These are phyloP conservation scores for Exserohilum rostratum DNA, from an alignment of 2,329 filamentous ascomycete species.

Conservation along the genomic window DNA sequence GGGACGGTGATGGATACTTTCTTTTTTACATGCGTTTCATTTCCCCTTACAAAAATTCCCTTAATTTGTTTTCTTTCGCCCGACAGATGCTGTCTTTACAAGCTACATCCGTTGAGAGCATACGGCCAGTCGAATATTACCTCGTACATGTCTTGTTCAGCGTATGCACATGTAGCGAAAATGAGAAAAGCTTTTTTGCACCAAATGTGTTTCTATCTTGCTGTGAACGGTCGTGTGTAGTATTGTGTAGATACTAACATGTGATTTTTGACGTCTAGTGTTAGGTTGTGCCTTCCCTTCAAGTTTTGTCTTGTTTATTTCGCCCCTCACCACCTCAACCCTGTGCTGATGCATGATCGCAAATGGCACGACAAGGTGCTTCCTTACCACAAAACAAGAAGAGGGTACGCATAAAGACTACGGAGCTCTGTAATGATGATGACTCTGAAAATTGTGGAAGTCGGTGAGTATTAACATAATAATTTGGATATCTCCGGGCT, in stretches of 20 bases:
- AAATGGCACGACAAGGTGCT: constrained; percentile 22
- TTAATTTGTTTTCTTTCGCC: constrained; percentile 1
- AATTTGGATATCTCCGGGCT: neutral
- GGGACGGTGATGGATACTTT: neutral
- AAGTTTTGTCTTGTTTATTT: neutral
- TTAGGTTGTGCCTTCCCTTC: neutral
- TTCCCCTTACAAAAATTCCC: constrained; percentile 5
- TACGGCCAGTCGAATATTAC: neutral
- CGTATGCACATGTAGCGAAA: constrained; percentile 18
- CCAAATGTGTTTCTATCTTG: constrained; percentile 1
- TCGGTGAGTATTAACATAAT: constrained; percentile 25
- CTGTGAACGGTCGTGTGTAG: neutral
- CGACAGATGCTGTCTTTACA: neutral
- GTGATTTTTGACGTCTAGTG: neutral
- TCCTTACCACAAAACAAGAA: neutral
- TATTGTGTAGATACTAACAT: neutral
- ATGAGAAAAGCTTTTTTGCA: constrained; percentile 19
- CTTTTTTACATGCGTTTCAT: constrained; percentile 7
- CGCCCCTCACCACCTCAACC: neutral
- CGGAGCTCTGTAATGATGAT: constrained; percentile 13
- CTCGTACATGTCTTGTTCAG: constrained; percentile 12
- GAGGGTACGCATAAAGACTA: constrained; percentile 4
- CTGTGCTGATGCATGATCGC: neutral
- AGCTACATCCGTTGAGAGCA: constrained; percentile 6
- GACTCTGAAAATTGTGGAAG: constrained; percentile 23